A percentile compares a stretch with the other conserved stretches of the same genome.
phyloP scores from a whole-genome alignment of 2,329 filamentous ascomycete species.

The Monilinia vaccinii-corymbosi region DNA sequence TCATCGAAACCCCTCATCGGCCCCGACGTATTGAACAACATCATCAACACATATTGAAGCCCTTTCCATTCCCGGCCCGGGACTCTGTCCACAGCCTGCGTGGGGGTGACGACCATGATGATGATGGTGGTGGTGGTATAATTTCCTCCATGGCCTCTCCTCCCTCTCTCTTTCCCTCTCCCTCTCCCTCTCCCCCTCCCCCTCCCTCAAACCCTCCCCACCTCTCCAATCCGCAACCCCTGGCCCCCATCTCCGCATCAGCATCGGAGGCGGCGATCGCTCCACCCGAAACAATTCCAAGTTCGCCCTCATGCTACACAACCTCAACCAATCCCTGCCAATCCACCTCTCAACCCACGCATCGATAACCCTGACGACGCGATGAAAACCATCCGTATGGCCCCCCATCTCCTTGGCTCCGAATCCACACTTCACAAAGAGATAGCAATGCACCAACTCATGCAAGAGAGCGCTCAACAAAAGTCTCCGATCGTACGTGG shows the following conservation, averaged over 20 bases:
- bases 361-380: slow-evolving; percentile 52
- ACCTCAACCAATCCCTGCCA: slow-evolving; percentile 41
- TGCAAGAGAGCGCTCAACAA: slow-evolving; percentile 58
- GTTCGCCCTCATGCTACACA: slow-evolving; percentile 54
- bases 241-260: not conserved
- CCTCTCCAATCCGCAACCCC: not conserved
- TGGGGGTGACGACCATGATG: not conserved
- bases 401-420: slow-evolving; percentile 46
- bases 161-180: no score
- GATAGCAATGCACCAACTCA: slow-evolving; percentile 58
- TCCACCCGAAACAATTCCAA: slow-evolving; percentile 40
- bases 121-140: no score
- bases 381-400: slow-evolving; percentile 50
- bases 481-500: slow-evolving; percentile 46
- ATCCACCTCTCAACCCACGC: slow-evolving; percentile 45
- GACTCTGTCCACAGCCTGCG: not conserved
- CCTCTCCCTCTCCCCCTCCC: not conserved
- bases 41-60: not conserved
- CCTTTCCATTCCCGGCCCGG: not conserved
- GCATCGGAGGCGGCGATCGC: not conserved
- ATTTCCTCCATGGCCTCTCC: not conserved
- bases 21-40: not conserved
- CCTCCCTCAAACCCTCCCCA: no score
- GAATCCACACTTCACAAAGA: slow-evolving; percentile 54
- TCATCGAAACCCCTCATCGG: not conserved